Evolutionary conservation across 1,139 yeast genomes (phyloP).

Genomic region (Saccharomyces hybrid): DNA sequence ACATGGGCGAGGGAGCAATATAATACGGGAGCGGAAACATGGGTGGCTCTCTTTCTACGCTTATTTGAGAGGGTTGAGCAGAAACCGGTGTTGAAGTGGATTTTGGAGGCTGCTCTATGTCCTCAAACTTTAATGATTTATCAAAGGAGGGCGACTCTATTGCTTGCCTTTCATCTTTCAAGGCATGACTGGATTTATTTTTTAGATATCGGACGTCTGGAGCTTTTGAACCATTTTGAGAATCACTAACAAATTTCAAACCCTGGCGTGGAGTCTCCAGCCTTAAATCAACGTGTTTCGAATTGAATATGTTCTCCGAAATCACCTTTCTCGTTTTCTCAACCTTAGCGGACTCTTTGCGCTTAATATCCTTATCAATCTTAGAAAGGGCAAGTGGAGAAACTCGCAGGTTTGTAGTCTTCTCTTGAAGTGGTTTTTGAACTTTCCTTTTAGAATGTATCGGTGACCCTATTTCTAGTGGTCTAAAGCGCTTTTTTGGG

Average conservation of each 20-base stretch:
- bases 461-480: not conserved
- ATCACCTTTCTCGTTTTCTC: not conserved
- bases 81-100: constrained; percentile 34
- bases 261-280: not conserved
- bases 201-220: not conserved
- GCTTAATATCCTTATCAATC: not conserved
- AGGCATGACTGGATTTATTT: not conserved
- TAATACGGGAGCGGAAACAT: not conserved
- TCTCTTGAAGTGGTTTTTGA: not conserved
- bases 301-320: not conserved
- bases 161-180: constrained; percentile 5
- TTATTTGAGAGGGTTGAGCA: not conserved
- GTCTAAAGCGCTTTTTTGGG: not conserved
- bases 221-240: not conserved
- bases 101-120: constrained; percentile 33
- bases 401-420: not conserved
- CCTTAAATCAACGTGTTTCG: not conserved
- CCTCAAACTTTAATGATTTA: constrained; percentile 30
- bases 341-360: not conserved
- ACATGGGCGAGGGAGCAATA: constrained; percentile 3
- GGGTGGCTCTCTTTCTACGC: not conserved
- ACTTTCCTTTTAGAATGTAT: not conserved
- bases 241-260: not conserved
- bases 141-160: constrained; percentile 3
- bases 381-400: not conserved